Conservation (phyloP, 2,329 filamentous ascomycete species). For the Tolypocladium sp. region DNA sequence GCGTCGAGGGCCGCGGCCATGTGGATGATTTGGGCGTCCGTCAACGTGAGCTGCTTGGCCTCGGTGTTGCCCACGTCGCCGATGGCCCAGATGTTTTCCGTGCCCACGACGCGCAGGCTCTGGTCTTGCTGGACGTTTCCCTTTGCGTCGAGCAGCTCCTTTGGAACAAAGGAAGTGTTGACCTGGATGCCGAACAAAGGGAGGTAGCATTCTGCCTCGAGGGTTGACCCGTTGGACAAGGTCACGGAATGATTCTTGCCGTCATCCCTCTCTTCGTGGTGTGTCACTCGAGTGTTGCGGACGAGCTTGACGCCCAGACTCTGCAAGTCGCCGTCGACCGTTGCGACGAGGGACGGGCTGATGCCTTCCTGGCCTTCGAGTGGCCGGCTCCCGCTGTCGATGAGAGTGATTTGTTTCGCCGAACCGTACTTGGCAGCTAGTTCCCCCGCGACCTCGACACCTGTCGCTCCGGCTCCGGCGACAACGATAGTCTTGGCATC, state of each 20-base stretch:
- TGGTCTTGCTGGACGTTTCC: conserved; percentile 24
- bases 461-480: conserved; percentile 28
- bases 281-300: conserved; percentile 16
- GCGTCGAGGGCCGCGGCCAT: conserved; percentile 20
- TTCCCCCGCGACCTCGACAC: conserved; percentile 27
- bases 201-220: conserved; percentile 29
- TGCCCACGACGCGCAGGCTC: conserved; percentile 19
- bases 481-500: conserved; percentile 23
- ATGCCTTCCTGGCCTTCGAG: neutral
- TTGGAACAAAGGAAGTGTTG: conserved; percentile 32
- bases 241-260: conserved; percentile 11
- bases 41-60: conserved; percentile 24
- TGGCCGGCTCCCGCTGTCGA: conserved; percentile 2
- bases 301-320: conserved; percentile 18
- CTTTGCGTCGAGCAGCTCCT: conserved; percentile 17
- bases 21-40: conserved; percentile 21
- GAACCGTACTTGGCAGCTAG: conserved; percentile 17
- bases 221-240: conserved; percentile 19
- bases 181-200: conserved; percentile 32
- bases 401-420: conserved; percentile 12
- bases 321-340: conserved; percentile 12
- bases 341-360: conserved; percentile 19
- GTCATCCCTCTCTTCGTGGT: conserved; percentile 2
- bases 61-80: conserved; percentile 33
- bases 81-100: conserved; percentile 30